Evolutionary conservation across 176 grass and related monocot species (phyloP), one percentile per base, ranked within the genome.

Genomic region (Avena insularis): DNA sequence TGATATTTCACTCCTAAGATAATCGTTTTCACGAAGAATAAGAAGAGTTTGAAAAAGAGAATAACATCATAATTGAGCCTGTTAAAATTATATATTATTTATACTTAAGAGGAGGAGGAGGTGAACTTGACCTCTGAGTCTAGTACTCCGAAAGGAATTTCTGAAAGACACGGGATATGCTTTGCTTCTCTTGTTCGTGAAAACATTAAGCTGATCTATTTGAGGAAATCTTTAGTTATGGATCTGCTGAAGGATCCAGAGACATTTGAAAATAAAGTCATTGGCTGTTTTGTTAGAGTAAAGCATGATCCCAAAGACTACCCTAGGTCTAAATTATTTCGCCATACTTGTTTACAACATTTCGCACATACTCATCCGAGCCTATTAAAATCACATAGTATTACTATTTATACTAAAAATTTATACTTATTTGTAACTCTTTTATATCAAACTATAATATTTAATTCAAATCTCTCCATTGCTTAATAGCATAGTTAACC

Each of bases 241-340:
- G 75, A 93, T 64, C 80, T 98, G 71, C 86, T 94, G 79, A 96
- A 94, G 89, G 67, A 92, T 53, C 90, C 92, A 36, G 89, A 91
- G 20, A 86, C 85, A 79, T 98, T 98, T 91, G 90, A 91, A 87
- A 31, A 61, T 49, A 98, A 98, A 91, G 85, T 98, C 35, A 86
- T 72, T 71, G 94, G 97, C 6, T 98, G 87, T 79, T 98, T 94
- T 73, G 92, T 96, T 43, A 94, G 94, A 86, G 77, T 98, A 58
- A 98, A 93, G 75, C 83, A 85, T 83, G 88, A 93, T 62, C 92
- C 48, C 17, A 91, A 87, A 56, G 90, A 93, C 66, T 93, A 89
- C 71, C 13, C 23, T 45, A 79, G 71, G 61, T 83, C 78, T 46
- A 51, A 82, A 85, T 91, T 74, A 77, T 1, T 78, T 10, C 83